A percentile compares a stretch with the other conserved stretches of the same genome.
phyloP scores from a whole-genome alignment of 75 land plant genomes.

The Selaginella moellendorffii region DNA sequence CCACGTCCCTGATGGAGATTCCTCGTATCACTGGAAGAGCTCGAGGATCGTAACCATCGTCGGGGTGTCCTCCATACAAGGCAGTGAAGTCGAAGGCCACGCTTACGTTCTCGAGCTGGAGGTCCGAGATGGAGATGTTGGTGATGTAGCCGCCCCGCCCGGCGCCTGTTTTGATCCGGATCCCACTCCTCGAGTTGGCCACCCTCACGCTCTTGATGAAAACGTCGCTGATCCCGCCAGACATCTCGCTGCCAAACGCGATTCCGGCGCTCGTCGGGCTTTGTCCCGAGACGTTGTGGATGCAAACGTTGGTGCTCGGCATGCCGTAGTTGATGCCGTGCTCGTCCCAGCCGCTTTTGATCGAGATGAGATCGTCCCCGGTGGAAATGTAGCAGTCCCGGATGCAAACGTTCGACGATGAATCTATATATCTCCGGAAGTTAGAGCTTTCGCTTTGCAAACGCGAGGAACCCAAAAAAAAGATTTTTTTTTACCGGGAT shows the following conservation, averaged over 20 bases:
- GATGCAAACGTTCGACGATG: slow-evolving; percentile 57
- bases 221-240: slow-evolving; percentile 39
- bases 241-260: slow-evolving; percentile 50
- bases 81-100: background rate
- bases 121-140: background rate
- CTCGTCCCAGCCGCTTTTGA: slow-evolving; percentile 82
- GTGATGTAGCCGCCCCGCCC: background rate
- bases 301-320: slow-evolving; percentile 44
- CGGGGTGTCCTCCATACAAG: background rate
- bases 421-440: too few species aligned
- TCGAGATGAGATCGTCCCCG: slow-evolving; percentile 62
- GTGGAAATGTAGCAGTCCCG: slow-evolving; percentile 67
- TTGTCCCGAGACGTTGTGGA: slow-evolving; percentile 13
- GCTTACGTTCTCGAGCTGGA: background rate
- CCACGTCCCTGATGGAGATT: background rate
- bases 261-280: slow-evolving; percentile 26
- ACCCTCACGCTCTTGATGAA: slow-evolving; percentile 24
- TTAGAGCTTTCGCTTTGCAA: too few species aligned
- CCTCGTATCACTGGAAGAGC: background rate
- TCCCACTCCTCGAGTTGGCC: slow-evolving; percentile 24
- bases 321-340: slow-evolving; percentile 42
- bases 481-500: slow-evolving; percentile 65
- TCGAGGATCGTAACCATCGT: background rate
- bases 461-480: too few species aligned
- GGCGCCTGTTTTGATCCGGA: slow-evolving; percentile 31